Evolutionary conservation across 2,329 filamentous ascomycete species (phyloP).

Genomic region (Pseudonectria buxi): DNA sequence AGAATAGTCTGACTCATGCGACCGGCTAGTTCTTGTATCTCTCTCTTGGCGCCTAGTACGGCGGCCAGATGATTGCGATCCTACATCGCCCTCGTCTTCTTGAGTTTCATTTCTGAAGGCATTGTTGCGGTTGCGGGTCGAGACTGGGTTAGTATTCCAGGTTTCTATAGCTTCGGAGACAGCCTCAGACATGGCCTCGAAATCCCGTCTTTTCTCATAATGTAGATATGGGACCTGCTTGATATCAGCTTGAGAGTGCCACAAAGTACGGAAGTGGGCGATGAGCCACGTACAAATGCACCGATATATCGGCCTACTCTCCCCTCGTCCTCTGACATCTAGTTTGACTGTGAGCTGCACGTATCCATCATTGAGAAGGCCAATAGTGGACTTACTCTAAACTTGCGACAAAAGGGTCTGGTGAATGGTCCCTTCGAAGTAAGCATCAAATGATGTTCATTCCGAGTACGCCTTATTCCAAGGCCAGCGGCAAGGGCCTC

Average conservation of each 20-base stretch:
- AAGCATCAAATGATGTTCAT: slow-evolving; percentile 19
- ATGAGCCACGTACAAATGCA: too few species aligned
- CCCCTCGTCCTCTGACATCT: not conserved
- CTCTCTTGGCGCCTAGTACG: too few species aligned
- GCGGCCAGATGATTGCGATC: too few species aligned
- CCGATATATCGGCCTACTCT: not conserved
- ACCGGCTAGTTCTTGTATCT: too few species aligned
- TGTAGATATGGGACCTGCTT: slow-evolving; percentile 34
- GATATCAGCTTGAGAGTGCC: not conserved
- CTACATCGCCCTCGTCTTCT: too few species aligned
- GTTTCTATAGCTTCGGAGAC: slow-evolving; percentile 15
- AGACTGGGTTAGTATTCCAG: too few species aligned
- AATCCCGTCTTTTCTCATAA: slow-evolving; percentile 32
- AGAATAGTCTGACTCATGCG: too few species aligned
- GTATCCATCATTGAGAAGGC: too few species aligned
- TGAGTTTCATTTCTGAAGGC: too few species aligned
- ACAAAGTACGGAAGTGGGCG: too few species aligned
- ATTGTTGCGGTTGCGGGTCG: too few species aligned
- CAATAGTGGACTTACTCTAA: slow-evolving; percentile 13
- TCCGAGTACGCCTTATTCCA: slow-evolving; percentile 11
- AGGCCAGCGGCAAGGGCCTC: slow-evolving; percentile 2
- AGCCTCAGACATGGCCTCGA: slow-evolving; percentile 20
- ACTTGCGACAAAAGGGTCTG: slow-evolving; percentile 2
- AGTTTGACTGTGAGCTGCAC: too few species aligned
- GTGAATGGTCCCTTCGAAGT: slow-evolving; percentile 5